phyloP scores from a whole-genome alignment of 192 early-diverging fungal genomes.

The Coemansia sp. region DNA sequence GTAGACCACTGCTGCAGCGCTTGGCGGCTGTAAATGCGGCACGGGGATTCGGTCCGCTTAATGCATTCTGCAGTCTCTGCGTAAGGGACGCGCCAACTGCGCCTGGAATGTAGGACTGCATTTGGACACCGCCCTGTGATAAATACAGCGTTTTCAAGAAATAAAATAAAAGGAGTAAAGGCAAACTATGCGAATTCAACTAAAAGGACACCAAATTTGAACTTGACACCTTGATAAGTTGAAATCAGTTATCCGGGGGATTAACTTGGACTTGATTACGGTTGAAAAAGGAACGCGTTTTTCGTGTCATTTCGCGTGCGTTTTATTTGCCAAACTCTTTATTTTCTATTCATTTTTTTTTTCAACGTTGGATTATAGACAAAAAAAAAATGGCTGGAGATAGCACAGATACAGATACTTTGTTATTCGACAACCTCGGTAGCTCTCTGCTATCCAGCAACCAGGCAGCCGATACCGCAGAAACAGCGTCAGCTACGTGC shows the following conservation, averaged over 20 bases:
- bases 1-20: background rate
- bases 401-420: background rate
- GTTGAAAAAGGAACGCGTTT: too few species aligned
- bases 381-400: too few species aligned
- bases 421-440: background rate
- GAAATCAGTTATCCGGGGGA: too few species aligned
- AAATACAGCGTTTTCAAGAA: background rate
- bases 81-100: constrained; percentile 4
- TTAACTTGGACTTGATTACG: too few species aligned
- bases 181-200: background rate
- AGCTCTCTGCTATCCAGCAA: background rate
- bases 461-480: background rate
- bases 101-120: constrained; percentile 19
- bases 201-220: too few species aligned
- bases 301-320: too few species aligned
- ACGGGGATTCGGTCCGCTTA: background rate
- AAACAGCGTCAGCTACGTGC: background rate
- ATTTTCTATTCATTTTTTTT: too few species aligned
- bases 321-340: too few species aligned
- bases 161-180: background rate
- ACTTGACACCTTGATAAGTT: too few species aligned
- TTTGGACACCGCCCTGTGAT: constrained; percentile 8
- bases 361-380: too few species aligned
- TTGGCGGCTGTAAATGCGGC: background rate
- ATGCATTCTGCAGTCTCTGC: constrained; percentile 2